Evolutionary conservation across 495 filamentous ascomycete genomes (phyloP), one percentile per base, ranked within the genome.

Genomic region (Pyrenula massariospora): DNA sequence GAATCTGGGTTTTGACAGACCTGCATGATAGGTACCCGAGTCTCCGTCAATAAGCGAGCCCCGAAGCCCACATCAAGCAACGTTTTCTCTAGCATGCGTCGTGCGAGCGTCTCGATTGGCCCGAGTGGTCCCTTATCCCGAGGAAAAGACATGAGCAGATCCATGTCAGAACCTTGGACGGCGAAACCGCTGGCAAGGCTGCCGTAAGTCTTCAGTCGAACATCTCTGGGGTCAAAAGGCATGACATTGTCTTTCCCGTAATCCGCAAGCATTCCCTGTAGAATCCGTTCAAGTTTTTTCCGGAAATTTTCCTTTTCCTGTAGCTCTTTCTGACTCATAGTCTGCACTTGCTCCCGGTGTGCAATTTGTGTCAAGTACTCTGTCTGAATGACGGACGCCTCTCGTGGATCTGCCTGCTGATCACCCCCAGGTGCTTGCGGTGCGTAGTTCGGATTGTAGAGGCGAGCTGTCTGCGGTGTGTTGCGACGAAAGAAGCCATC

Each of bases 21-120:
- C 60, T 89, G 89, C 63, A 94, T 83, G 56, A 93, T 91, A 22
- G 89, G 89, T 24, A 91, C 83, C 59, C 88, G 77, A 8, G 89
- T 90, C 36, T 75, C 77, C 21, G 84, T 82, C 8, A 91, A 75
- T 8, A 92, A 67, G 0, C 84, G 75, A 21, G 84, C 86, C 47
- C 85, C 85, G 57, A 82, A 81, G 0, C 85, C 86, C 25, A 74
- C 60, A 2, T 86, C 74, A n/a, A 90, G 73, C n/a, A 93, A 73
- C 1, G 74, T 74, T 60, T 80, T 85, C 62, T 89, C 85, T 10
- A 91, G 60, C 15, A 86, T 57, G 42, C 84, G 73, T 20, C 86
- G 84, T 50, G 84, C 79, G 1, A 76, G 71, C 25, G 80, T 82
- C 59, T 56, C 74, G 72, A 61, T 24, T 50, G 24, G 20, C 10